Evolutionary conservation across 2,329 filamentous ascomycete genomes (phyloP), one percentile per base, ranked within the genome.

Genomic region (Aspergillus sp.): DNA sequence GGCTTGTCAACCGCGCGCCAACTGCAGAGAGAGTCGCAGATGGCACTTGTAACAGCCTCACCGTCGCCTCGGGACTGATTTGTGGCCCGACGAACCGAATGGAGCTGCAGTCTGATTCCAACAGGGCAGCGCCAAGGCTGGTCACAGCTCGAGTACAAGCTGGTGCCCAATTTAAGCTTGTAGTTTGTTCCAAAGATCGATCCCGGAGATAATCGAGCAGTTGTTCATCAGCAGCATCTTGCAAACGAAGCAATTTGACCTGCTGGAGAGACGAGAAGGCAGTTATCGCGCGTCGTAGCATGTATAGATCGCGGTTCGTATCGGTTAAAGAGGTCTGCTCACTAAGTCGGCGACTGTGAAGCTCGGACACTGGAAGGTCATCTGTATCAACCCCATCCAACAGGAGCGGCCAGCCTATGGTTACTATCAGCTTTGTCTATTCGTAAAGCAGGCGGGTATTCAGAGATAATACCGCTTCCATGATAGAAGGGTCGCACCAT

Each of bases 61-160:
- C 61, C 4, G 78, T 78, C 47, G 77, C 78, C 48, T 78, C 74
- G 0, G 81, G 78, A 51, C 79, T 82, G 46, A 85, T 73, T 64
- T 81, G 80, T 1, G 81, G 80, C 5, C 76, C 78, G 7, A 78
- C 78, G 54, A 85, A 84, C 28, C 79, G 73, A 35, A 77, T 77
- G 43, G 77, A 77, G 19, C 75, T 73, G 30, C 79, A 80, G 44
- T 71, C 66, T 0, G 79, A 77, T 29, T 74, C 69, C 35, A 82
- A 62, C 3, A 85, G 65, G 3, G 82, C 80, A 13, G 72, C 64
- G 6, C 76, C 75, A 26, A 86, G 70, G 2, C 76, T 83, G 47
- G 72, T 76, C 5, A 80, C 73, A 29, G 78, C 80, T 55, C 82
- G 79, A 8, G 76, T 74, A 54, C 80, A 86, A 12, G 83, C 82